phyloP scores from a whole-genome alignment of 148 eudicot genomes.

The Rhododendron ferrugineum region DNA sequence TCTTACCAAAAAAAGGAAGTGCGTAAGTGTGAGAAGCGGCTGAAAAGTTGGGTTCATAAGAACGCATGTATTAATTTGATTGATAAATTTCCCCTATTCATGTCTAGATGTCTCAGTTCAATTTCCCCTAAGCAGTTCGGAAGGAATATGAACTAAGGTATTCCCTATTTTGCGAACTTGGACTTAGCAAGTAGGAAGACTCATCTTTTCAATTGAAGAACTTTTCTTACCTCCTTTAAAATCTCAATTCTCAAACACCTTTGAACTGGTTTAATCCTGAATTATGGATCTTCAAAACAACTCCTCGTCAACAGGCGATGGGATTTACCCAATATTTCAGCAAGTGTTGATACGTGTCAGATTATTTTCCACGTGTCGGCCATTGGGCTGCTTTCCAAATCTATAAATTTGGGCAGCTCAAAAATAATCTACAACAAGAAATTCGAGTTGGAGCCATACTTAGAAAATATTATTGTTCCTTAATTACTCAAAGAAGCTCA shows the following conservation, averaged over 20 bases:
- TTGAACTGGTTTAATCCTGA: constrained; percentile 10
- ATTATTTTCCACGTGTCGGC: constrained; percentile 4
- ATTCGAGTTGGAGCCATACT: not conserved
- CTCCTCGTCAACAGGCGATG: not conserved
- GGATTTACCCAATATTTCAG: not conserved
- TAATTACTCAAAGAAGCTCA: not conserved
- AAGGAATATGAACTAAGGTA: no score
- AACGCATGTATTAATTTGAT: no score
- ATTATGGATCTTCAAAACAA: constrained; percentile 10
- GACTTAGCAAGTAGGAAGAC: no score
- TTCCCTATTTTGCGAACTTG: no score
- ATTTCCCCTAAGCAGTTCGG: no score
- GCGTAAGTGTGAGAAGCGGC: no score
- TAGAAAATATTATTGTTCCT: not conserved
- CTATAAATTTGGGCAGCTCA: constrained; percentile 17
- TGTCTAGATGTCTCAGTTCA: no score
- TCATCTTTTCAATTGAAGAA: no score
- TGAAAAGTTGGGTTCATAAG: no score
- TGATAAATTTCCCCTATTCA: no score
- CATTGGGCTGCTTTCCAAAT: not conserved
- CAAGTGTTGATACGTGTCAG: not conserved
- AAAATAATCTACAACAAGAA: not conserved
- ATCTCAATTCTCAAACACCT: not conserved
- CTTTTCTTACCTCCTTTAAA: constrained; percentile 1
- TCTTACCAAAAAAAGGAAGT: no score